phyloP scores from a whole-genome alignment of 106 monocot species.

The Allium sativum region DNA sequence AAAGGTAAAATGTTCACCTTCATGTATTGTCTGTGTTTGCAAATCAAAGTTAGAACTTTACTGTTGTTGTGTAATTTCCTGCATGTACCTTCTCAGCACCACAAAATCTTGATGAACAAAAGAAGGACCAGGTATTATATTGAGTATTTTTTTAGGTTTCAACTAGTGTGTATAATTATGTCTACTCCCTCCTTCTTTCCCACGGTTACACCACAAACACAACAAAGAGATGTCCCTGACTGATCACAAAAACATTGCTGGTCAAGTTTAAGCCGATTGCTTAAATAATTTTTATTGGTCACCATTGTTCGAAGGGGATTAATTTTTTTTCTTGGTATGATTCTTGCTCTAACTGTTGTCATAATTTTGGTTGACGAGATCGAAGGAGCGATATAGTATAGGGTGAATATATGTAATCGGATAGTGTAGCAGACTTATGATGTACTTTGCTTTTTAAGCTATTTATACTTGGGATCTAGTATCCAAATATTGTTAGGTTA shows the following conservation, averaged over 20 bases:
- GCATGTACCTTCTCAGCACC: conserved; percentile 51
- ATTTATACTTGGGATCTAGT: no score
- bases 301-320: neutral
- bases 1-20: conserved; percentile 25
- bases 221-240: no score
- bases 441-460: no score
- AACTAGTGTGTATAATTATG: neutral
- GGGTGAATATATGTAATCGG: no score
- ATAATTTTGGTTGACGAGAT: no score
- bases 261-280: no score
- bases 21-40: neutral
- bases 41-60: neutral
- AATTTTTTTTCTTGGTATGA: neutral
- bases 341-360: no score
- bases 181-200: neutral
- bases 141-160: neutral
- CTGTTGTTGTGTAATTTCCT: conserved; percentile 23
- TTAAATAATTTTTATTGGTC: neutral
- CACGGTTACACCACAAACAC: neutral
- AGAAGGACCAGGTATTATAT: conserved; percentile 40
- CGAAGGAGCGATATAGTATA: no score
- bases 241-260: no score
- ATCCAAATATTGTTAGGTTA: no score
- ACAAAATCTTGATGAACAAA: conserved; percentile 60
- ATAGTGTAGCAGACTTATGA: no score